These are phyloP conservation scores for Aspergillus incahuasiensis DNA, from an alignment of 495 filamentous ascomycete genomes.

Conservation along the genomic window DNA sequence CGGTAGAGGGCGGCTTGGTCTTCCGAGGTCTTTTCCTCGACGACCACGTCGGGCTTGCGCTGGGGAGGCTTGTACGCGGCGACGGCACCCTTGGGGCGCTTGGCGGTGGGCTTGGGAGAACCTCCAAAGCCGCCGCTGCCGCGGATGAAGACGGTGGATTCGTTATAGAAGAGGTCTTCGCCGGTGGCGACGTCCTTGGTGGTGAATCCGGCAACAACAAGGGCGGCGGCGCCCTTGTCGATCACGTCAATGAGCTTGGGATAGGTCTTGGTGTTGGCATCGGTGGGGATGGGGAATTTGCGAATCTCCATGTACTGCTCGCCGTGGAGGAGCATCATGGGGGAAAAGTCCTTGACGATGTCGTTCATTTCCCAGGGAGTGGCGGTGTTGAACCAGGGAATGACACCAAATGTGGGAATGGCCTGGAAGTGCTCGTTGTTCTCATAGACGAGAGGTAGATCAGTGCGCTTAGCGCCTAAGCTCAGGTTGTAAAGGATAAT, in stretches of 20 bases:
- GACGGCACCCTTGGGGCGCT: conserved; percentile 67
- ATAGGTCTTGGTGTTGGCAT: conserved; percentile 72
- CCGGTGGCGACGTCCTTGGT: conserved; percentile 75
- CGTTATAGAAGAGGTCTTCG: conserved; percentile 95
- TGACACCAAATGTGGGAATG: conserved; percentile 89
- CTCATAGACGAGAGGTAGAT: conserved; percentile 85
- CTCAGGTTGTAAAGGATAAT: conserved; percentile 95
- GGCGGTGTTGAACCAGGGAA: conserved; percentile 84
- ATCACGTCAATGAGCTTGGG: conserved; percentile 88
- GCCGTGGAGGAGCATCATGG: conserved; percentile 99
- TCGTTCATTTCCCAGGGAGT: conserved; percentile 77
- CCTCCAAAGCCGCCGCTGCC: conserved; percentile 92
- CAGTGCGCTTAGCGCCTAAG: conserved; percentile 87
- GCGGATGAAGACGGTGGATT: conserved; percentile 84
- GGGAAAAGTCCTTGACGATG: conserved; percentile 88
- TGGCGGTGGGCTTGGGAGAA: conserved; percentile 65
- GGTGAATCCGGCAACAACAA: conserved; percentile 73
- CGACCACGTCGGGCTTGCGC: conserved; percentile 71
- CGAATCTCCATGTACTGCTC: conserved; percentile 97
- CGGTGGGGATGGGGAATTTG: conserved; percentile 90
- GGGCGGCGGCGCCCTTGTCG: conserved; percentile 89
- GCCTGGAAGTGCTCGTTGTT: conserved; percentile 86
- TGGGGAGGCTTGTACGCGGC: conserved; percentile 72
- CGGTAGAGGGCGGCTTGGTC: conserved; percentile 97
- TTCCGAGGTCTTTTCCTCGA: conserved; percentile 85